Evolutionary conservation across 2,329 filamentous ascomycete genomes (phyloP).

Genomic region (Fusarium equiseti): DNA sequence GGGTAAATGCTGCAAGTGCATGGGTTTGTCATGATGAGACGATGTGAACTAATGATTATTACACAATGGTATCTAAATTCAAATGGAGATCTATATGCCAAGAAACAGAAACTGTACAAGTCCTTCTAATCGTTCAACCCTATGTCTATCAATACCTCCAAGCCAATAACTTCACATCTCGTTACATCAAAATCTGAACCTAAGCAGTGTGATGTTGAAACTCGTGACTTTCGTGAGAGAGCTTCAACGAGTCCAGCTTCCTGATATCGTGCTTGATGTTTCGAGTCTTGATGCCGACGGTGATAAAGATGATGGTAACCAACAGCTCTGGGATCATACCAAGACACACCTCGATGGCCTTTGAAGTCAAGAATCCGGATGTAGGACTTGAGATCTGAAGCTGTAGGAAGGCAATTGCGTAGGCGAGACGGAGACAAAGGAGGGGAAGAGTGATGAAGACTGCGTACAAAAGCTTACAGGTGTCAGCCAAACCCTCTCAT

Average conservation of each 20-base stretch:
- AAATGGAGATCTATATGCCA: not conserved
- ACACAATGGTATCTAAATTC: no score
- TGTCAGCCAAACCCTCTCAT: not conserved
- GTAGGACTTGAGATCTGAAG: slow-evolving; percentile 6
- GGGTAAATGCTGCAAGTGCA: not conserved
- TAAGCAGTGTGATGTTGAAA: not conserved
- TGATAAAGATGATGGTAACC: slow-evolving; percentile 8
- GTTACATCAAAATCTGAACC: no score
- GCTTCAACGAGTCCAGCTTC: not conserved
- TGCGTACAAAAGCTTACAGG: slow-evolving; percentile 10
- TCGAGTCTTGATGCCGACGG: slow-evolving; percentile 4
- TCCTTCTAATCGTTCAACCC: no score
- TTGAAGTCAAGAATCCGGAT: slow-evolving; percentile 15
- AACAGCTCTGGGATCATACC: slow-evolving; percentile 14
- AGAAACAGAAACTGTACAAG: fast-evolving
- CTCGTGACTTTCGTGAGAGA: not conserved
- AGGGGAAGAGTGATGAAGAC: slow-evolving; percentile 16
- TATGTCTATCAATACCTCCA: no score
- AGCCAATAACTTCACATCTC: no score
- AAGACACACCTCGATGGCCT: slow-evolving; percentile 11
- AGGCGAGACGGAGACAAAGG: slow-evolving; percentile 10
- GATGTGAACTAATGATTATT: not conserved
- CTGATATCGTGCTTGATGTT: slow-evolving; percentile 16
- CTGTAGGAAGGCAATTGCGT: slow-evolving; percentile 15
- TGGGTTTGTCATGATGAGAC: not conserved